Base-by-base conservation (phyloP, 2,329 filamentous ascomycete species). In the Colletotrichum trifolii region DNA sequence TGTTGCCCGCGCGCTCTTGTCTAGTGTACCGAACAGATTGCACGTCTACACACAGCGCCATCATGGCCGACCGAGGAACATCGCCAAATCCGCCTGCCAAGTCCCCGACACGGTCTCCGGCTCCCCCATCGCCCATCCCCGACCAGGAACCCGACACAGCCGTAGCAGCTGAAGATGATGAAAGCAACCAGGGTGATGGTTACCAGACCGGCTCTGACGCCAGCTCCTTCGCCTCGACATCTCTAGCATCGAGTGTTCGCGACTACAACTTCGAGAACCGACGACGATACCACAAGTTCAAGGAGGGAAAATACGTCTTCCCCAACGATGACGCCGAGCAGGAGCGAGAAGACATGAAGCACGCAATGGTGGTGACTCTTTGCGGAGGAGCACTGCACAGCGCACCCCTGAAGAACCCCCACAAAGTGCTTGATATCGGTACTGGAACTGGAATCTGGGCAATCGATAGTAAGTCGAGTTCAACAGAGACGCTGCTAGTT, bases 391-490 rank as follows among this genome's bases (percentile, higher is more conserved):
- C 2, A 10, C 11, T 59, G 2, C 60, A 63, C 7, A 13, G 12
- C 3, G 54, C 39, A 2, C 60, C 54, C 2, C 2, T 63, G 0
- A 3, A 59, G 2, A 58, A 36, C 11, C 59, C 64, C 1, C 53
- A 54, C 3, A 52, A 36, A 3, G 40, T 63, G 6, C n/a, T 64
- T 0, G 60, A 66, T 2, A 8, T 66, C 1, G 54, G 64, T 5
- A 66, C 59, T 8, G 83, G 82, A 2, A 82, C 79, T 35, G 82
- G 81, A 33, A 79, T 86, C 46, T 89, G 87, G 86, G 85, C 85
- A 1, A 81, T 86, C 54, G 81, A 83, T 67, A 75, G 81, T 83
- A 69, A 34, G 76, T 75, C n/a, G n/a, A n/a, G n/a, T n/a, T n/a
- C n/a, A n/a, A n/a, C n/a, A n/a, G n/a, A n/a, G n/a, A n/a, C n/a